phyloP scores from a whole-genome alignment of 2,329 filamentous ascomycete species.

The Xylaria polymorpha region DNA sequence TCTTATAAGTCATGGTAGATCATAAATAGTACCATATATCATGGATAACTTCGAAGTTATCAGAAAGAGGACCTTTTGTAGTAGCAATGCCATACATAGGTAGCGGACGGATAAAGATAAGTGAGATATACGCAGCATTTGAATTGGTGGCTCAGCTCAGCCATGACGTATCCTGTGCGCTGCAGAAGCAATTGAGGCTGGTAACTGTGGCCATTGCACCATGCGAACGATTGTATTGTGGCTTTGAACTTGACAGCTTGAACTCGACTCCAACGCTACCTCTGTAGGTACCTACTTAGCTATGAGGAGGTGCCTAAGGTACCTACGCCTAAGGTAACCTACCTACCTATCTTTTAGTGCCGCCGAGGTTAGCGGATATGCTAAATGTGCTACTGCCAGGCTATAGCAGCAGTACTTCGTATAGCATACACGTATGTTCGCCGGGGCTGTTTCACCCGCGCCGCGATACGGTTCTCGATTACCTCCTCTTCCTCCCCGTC shows the following conservation, averaged over 20 bases:
- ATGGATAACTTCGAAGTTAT: not conserved
- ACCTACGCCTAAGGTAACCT: too few relatives aligned
- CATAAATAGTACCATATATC: not conserved
- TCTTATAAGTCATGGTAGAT: not conserved
- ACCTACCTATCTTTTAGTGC: too few relatives aligned
- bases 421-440: not conserved
- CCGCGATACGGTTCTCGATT: too few relatives aligned
- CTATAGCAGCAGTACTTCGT: not conserved
- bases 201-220: slow-evolving; percentile 2
- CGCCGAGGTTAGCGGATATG: too few relatives aligned
- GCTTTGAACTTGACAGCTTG: slow-evolving; percentile 2
- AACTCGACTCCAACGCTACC: not conserved
- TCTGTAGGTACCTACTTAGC: not conserved
- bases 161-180: not conserved
- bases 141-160: not conserved
- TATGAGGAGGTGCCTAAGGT: not conserved
- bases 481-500: too few relatives aligned
- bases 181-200: not conserved
- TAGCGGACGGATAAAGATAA: too few relatives aligned
- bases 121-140: not conserved
- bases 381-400: not conserved
- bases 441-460: slow-evolving; percentile 11
- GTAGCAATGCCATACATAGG: too few relatives aligned
- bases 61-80: not conserved
- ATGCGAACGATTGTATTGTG: not conserved